Base-by-base conservation (phyloP, 2,329 filamentous ascomycete species). In the Xylaria hypoxylon region DNA sequence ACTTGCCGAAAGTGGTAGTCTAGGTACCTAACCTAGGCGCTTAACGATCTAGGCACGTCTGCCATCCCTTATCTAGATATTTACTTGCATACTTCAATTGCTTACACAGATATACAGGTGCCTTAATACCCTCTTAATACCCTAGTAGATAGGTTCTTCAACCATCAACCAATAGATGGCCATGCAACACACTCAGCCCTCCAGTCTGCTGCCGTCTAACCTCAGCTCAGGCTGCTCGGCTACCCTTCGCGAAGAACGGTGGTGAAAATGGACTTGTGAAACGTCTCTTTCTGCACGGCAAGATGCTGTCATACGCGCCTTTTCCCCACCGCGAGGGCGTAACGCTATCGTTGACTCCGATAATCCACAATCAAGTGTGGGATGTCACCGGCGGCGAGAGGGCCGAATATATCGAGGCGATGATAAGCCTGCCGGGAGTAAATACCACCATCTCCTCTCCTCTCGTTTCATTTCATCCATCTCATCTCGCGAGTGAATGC, bases 331-430 rank as follows among this genome's bases (percentile, higher is more conserved):
- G 31, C 19, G 17, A 22, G 17, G 19, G 33, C 13, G 11, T 13
- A 44, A 17, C 42, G 4, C 8, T 62, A 15, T 42, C 55, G 7
- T 35, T 65, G 19, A 44, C 48, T 35, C 26, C 44, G 10, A 51
- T 50, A 5, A n/a, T 60, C 42, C 33, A 60, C 7, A 65, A 56
- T 45, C 62, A 65, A 45, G 44, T 7, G 40, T 65, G 57, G 62
- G n/a, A 35, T 35, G 11, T 65, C 48, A 56, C 50, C 15, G 57
- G 51, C 33, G 51, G 31, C 17, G 62, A 65, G 51, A 60, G 19
- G n/a, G 56, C 62, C 13, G 62, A 65, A 47, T 65, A 65, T 13
- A 60, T 65, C 19, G 62, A 65, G n/a, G 62, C 33, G 26, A 22
- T 48, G 13, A 22, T 48, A n/a, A 50, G 50, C 26, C 15, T 44